Evolutionary conservation across 2,329 filamentous ascomycete species (phyloP).

Genomic region (Cytospora piceicola): DNA sequence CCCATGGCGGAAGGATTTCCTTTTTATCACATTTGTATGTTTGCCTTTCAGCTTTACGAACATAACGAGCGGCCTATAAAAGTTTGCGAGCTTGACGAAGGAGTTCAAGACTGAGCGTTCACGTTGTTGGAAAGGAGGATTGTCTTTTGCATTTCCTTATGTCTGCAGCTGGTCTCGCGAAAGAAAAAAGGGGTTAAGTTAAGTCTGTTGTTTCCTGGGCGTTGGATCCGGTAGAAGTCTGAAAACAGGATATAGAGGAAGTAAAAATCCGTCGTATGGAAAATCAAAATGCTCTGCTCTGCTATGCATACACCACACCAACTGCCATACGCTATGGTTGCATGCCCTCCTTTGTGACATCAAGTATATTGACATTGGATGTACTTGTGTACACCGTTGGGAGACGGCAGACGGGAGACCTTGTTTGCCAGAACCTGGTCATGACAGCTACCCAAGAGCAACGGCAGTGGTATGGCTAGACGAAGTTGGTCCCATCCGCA

Average conservation of each 20-base stretch:
- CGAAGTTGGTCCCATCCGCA: not conserved
- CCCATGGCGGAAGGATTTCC: not conserved
- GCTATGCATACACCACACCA: not conserved
- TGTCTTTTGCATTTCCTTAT: slow-evolving; percentile 1
- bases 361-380: not conserved
- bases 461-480: not conserved
- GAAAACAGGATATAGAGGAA: slow-evolving; percentile 18
- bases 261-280: not conserved
- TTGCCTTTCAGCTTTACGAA: slow-evolving; percentile 15
- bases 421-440: not conserved
- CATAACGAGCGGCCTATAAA: slow-evolving; percentile 13
- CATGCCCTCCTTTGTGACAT: not conserved
- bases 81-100: slow-evolving; percentile 7
- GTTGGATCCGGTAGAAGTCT: slow-evolving; percentile 12
- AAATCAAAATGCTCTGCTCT: slow-evolving; percentile 4
- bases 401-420: not conserved
- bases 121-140: slow-evolving; percentile 4
- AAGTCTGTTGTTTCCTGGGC: slow-evolving; percentile 7
- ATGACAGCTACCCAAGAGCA: not conserved
- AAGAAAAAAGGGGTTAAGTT: slow-evolving; percentile 3
- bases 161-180: slow-evolving; percentile 11
- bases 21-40: not conserved
- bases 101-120: slow-evolving; percentile 3
- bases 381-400: not conserved
- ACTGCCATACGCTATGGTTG: not conserved